Percentiles rank a stretch among this genome's conserved stretches.
Conservation (phyloP, 768 basidiomycete genomes). For the Leccinum rimulosum region DNA sequence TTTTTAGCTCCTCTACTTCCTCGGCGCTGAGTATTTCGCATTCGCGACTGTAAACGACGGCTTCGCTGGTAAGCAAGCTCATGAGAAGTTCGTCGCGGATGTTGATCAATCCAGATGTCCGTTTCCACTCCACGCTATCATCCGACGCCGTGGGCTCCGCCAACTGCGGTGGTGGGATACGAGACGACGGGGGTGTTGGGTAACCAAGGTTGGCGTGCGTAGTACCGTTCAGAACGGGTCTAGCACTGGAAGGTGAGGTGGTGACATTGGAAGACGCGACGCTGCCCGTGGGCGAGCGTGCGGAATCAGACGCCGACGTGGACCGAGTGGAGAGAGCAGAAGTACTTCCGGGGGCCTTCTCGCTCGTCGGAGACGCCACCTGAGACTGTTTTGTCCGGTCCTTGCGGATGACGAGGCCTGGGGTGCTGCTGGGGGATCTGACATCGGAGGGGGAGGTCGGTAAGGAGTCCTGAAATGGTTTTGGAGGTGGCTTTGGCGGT, state of each 20-base stretch:
- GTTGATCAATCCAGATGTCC: constrained; percentile 45
- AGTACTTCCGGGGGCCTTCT: constrained; percentile 25
- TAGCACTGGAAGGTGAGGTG: constrained; percentile 17
- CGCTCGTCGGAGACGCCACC: constrained; percentile 20
- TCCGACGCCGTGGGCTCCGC: constrained; percentile 37
- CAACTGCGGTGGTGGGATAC: constrained; percentile 28
- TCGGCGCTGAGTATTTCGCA: constrained; percentile 75
- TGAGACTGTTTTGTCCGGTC: constrained; percentile 38
- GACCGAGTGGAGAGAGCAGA: constrained; percentile 27
- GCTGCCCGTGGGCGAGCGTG: constrained; percentile 26
- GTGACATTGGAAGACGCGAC: constrained; percentile 21
- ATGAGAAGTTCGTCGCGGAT: constrained; percentile 83
- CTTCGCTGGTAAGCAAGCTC: constrained; percentile 89
- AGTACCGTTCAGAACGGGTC: constrained; percentile 13
- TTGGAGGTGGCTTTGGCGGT: constrained; percentile 29
- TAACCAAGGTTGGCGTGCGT: constrained; percentile 19
- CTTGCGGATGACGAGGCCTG: constrained; percentile 51
- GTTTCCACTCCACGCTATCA: constrained; percentile 38
- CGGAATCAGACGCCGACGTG: constrained; percentile 19
- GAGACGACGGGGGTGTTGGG: constrained; percentile 43
- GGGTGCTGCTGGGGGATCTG: constrained; percentile 21
- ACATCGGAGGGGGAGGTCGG: constrained; percentile 29
- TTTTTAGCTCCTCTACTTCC: constrained; percentile 68
- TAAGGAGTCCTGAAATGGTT: constrained; percentile 43
- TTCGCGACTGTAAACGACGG: constrained; percentile 85